These are phyloP conservation scores for Amniculicola lignicola DNA, from an alignment of 495 filamentous ascomycete genomes.

Conservation along the genomic window DNA sequence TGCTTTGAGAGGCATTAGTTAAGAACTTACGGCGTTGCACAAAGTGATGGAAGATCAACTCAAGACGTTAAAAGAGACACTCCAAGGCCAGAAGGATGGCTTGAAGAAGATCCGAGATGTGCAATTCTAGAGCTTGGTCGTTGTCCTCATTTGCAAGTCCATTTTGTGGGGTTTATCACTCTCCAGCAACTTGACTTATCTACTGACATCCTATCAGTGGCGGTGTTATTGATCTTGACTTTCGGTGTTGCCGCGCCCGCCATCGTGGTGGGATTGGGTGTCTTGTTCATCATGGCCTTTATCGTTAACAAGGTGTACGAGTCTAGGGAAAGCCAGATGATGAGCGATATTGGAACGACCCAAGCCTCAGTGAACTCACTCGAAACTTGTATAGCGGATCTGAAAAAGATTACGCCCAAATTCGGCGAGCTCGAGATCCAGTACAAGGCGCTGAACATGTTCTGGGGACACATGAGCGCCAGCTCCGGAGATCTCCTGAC, in stretches of 20 bases:
- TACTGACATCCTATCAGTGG: conserved; percentile 13
- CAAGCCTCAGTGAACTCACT: conserved; percentile 14
- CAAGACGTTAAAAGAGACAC: conserved; percentile 9
- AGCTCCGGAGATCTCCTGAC: conserved; percentile 12
- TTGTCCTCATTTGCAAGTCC: conserved; percentile 12
- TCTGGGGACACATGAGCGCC: conserved; percentile 11
- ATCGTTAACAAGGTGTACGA: conserved; percentile 12
- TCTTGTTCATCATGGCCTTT: conserved; percentile 11
- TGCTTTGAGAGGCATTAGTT: conserved; percentile 12
- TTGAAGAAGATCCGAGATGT: conserved; percentile 13
- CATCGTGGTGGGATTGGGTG: conserved; percentile 13
- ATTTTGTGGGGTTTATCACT: conserved; percentile 11
- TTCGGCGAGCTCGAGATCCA: conserved; percentile 12
- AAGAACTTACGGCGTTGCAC: conserved; percentile 11
- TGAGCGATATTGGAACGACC: conserved; percentile 10
- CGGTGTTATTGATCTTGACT: conserved; percentile 12
- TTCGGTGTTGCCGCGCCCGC: conserved; percentile 13
- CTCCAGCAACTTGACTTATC: conserved; percentile 12
- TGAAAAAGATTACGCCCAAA: conserved; percentile 13
- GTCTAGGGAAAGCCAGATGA: conserved; percentile 13
- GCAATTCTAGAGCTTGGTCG: conserved; percentile 11
- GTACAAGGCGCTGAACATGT: conserved; percentile 14
- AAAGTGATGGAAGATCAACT: conserved; percentile 15
- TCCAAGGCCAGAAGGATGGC: conserved; percentile 11
- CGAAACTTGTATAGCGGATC: conserved; percentile 12